A percentile compares a stretch with the other conserved stretches of the same genome.
Evolutionary conservation across 345 rosid genomes (phyloP).

Genomic region (Barbarea vulgaris): DNA sequence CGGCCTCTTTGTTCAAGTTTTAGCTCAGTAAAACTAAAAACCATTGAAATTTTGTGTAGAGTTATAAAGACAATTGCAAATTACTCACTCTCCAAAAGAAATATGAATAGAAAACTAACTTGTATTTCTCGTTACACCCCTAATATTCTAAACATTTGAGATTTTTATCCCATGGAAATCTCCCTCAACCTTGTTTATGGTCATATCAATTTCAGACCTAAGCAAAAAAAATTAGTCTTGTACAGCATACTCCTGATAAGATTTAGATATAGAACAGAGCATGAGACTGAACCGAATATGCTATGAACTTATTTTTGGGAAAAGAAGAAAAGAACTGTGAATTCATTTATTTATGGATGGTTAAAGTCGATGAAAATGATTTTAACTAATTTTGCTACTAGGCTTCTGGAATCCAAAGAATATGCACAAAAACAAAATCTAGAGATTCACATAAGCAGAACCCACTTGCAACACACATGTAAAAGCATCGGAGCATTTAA

Average conservation of each 20-base stretch:
- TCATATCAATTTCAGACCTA: neutral
- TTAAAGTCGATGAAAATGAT: constrained; percentile 1
- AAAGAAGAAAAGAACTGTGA: neutral
- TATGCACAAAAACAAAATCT: constrained; percentile 20
- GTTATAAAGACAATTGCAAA: neutral
- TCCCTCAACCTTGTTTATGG: neutral
- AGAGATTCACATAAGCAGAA: constrained; percentile 28
- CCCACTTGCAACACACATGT: constrained; percentile 37
- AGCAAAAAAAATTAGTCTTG: neutral
- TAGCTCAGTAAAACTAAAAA: neutral
- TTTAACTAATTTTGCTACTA: neutral
- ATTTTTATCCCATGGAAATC: neutral
- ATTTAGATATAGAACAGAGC: neutral
- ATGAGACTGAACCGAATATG: neutral
- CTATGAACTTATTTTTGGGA: neutral
- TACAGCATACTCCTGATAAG: neutral
- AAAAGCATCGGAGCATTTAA: constrained; percentile 36
- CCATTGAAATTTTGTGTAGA: neutral
- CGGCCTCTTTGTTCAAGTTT: neutral
- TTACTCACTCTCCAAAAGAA: too few relatives aligned
- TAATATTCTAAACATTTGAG: too few relatives aligned
- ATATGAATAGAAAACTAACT: neutral
- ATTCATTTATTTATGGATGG: neutral
- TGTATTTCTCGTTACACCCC: neutral
- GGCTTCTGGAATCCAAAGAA: constrained; percentile 21